Conservation (phyloP, 768 basidiomycete genomes). For the Tylopilus subfusipes region DNA sequence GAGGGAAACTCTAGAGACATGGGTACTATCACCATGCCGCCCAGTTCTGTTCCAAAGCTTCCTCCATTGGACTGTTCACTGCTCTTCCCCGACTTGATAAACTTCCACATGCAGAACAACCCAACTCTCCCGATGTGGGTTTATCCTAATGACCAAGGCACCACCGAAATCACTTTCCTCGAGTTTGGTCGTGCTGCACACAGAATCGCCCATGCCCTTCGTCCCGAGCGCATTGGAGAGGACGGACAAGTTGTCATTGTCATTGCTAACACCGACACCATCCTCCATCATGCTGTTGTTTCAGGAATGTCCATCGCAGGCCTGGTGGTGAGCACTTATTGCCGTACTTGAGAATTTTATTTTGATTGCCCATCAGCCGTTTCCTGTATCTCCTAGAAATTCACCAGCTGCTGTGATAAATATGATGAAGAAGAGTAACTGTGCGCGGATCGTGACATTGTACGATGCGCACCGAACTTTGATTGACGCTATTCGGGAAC, state of each 20-base stretch:
- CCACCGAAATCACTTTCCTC: background rate
- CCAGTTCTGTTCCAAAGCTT: background rate
- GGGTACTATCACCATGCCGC: background rate
- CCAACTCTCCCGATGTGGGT: background rate
- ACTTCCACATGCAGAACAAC: conserved; percentile 1
- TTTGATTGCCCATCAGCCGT: conserved; percentile 11
- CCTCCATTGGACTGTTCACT: background rate
- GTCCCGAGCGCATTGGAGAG: background rate
- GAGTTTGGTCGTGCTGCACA: conserved; percentile 3
- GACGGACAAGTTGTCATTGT: background rate
- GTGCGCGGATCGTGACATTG: conserved; percentile 17
- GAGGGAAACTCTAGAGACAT: background rate
- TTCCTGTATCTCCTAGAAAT: conserved; percentile 20
- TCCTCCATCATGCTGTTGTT: background rate
- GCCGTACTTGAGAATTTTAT: too few species aligned
- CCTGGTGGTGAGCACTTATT: background rate
- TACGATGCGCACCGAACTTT: conserved; percentile 7
- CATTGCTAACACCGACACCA: background rate
- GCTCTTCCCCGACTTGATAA: background rate
- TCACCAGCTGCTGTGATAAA: conserved; percentile 15
- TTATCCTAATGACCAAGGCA: background rate
- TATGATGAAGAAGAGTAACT: conserved; percentile 19
- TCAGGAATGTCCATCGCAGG: background rate
- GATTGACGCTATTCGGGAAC: conserved; percentile 5
- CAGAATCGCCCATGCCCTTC: background rate